phyloP scores from a whole-genome alignment of 345 rosid species.

The Pistacia integerrima region DNA sequence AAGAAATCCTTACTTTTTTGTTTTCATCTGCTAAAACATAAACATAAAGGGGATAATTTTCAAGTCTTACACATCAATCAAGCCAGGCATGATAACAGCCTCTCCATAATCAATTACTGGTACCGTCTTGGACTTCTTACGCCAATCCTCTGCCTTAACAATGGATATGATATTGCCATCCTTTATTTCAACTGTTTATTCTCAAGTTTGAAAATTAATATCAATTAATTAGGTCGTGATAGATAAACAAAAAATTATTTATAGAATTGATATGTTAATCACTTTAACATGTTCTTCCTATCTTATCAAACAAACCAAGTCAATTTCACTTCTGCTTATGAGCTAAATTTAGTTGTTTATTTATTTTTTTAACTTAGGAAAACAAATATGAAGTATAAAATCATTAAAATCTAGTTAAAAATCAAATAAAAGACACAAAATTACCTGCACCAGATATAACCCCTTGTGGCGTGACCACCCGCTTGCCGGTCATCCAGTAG shows the following conservation, averaged over 20 bases:
- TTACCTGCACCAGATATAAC: conserved; percentile 84
- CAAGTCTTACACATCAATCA: conserved; percentile 79
- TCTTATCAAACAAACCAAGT: not conserved
- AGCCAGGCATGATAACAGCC: conserved; percentile 95
- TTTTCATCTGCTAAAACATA: not conserved
- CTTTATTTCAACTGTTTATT: conserved; percentile 68
- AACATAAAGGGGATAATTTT: conserved; percentile 2
- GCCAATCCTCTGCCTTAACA: conserved; percentile 67
- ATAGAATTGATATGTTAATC: no score
- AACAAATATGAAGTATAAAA: not conserved
- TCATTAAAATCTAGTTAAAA: not conserved
- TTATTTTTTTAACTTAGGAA: not conserved
- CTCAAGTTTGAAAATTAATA: conserved; percentile 8
- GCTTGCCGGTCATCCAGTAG: conserved; percentile 75
- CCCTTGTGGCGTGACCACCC: conserved; percentile 69
- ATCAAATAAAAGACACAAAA: not conserved
- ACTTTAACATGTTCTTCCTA: not conserved
- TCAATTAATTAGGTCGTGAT: not conserved
- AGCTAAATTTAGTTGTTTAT: not conserved
- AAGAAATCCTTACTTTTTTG: not conserved
- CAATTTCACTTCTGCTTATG: not conserved
- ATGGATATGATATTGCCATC: conserved; percentile 59
- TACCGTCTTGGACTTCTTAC: conserved; percentile 37
- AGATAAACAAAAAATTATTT: no score
- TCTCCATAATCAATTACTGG: conserved; percentile 72